Conservation (phyloP, 345 rosid species). For the rapeseed (Brassica napus) region DNA sequence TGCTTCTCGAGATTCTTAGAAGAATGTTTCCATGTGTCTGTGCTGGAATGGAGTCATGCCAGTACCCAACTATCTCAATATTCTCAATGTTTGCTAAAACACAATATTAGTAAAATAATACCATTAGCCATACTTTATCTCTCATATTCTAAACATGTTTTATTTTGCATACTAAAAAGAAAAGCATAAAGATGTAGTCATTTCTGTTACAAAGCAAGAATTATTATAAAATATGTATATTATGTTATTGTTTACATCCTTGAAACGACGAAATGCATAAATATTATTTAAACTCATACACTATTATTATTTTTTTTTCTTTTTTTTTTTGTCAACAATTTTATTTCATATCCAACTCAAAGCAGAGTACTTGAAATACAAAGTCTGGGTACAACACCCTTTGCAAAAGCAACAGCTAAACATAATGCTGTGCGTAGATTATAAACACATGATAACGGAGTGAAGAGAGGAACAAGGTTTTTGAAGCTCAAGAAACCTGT, state of each 20-base stretch:
- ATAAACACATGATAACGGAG: no score
- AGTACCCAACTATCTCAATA: neutral
- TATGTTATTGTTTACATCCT: neutral
- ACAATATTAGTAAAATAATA: neutral
- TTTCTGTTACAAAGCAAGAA: neutral
- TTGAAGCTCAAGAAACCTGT: no score
- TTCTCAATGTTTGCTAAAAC: neutral
- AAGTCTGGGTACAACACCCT: no score
- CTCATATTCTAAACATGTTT: neutral
- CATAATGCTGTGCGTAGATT: no score
- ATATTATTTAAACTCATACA: neutral
- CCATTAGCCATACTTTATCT: no score
- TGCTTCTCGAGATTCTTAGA: constrained; percentile 84
- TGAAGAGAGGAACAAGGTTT: no score
- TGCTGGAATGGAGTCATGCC: constrained; percentile 44
- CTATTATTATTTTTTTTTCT: neutral
- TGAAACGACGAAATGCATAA: neutral
- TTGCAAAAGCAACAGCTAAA: no score
- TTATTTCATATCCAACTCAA: no score
- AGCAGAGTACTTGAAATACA: no score
- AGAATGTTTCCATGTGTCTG: constrained; percentile 58
- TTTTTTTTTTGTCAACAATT: no score
- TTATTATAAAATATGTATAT: neutral
- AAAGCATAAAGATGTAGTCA: neutral
- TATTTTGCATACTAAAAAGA: neutral